A percentile compares a stretch with the other conserved stretches of the same genome.
phyloP scores from a whole-genome alignment of 768 basidiomycete species.

The Russula brevipes region DNA sequence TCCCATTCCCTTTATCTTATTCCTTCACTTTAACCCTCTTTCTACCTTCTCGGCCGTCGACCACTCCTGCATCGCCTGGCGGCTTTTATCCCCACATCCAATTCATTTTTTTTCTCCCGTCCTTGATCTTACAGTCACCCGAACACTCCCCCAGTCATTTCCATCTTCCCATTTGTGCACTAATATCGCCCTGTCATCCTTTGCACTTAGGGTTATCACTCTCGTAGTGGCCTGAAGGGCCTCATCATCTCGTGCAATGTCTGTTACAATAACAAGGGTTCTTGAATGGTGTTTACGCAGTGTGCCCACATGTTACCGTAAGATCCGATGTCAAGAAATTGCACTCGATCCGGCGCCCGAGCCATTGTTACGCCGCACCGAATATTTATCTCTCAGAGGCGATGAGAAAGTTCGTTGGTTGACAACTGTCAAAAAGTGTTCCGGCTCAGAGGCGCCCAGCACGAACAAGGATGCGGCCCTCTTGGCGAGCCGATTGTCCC shows the following conservation, averaged over 20 bases:
- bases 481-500: neutral
- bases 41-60: conserved; percentile 35
- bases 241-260: conserved; percentile 26
- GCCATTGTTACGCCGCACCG: too few species aligned
- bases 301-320: neutral
- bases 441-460: conserved; percentile 6
- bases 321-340: conserved; percentile 7
- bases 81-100: conserved; percentile 27
- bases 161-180: conserved; percentile 23
- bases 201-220: conserved; percentile 24
- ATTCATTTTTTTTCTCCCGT: conserved; percentile 17
- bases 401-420: neutral
- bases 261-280: conserved; percentile 26
- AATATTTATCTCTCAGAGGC: too few species aligned
- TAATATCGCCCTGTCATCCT: conserved; percentile 25
- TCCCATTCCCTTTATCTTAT: conserved; percentile 71
- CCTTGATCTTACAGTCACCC: conserved; percentile 23
- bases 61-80: conserved; percentile 34
- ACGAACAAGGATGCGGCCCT: neutral
- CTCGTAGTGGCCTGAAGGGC: conserved; percentile 26
- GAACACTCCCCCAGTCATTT: conserved; percentile 26
- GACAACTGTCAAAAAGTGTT: conserved; percentile 16
- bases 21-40: conserved; percentile 63
- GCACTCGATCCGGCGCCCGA: conserved; percentile 2
- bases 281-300: conserved; percentile 20